phyloP scores from a whole-genome alignment of 1,139 yeast genomes.

The Suhomyces maxii region DNA sequence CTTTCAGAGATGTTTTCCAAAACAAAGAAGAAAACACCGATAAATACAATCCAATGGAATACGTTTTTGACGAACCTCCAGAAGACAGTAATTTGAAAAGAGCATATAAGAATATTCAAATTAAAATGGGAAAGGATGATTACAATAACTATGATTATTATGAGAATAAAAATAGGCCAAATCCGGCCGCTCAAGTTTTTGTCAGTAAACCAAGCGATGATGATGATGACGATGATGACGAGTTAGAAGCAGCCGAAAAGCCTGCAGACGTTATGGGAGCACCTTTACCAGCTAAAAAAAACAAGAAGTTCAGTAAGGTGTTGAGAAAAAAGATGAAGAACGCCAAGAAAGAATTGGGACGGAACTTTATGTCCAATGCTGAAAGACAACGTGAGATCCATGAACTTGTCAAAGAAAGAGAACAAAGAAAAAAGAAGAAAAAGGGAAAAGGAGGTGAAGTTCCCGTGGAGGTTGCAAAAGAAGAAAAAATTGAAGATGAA shows the following conservation, averaged over 20 bases:
- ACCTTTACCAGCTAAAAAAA: slow-evolving; percentile 20
- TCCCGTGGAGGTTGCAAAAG: slow-evolving; percentile 2
- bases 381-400: slow-evolving; percentile 23
- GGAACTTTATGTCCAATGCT: slow-evolving; percentile 30
- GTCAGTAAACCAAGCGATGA: slow-evolving; percentile 9
- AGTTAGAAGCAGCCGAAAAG: not conserved
- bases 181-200: slow-evolving; percentile 10
- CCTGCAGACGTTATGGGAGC: slow-evolving; percentile 5
- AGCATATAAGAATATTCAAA: slow-evolving; percentile 32
- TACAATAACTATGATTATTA: slow-evolving; percentile 42
- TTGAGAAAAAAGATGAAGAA: slow-evolving; percentile 27
- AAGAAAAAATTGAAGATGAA: slow-evolving; percentile 2
- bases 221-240: slow-evolving; percentile 9
- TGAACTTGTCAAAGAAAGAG: slow-evolving; percentile 18
- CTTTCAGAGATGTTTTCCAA: slow-evolving; percentile 41
- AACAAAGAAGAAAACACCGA: slow-evolving; percentile 32
- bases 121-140: slow-evolving; percentile 33
- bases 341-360: slow-evolving; percentile 34
- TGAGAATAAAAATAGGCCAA: slow-evolving; percentile 18
- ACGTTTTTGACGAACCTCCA: slow-evolving; percentile 36
- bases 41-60: slow-evolving; percentile 43
- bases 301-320: slow-evolving; percentile 25
- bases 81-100: slow-evolving; percentile 24
- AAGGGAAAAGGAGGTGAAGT: slow-evolving; percentile 3
- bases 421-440: slow-evolving; percentile 9